Conservation (phyloP, 768 basidiomycete genomes). For the Mycena albidolilacea region DNA sequence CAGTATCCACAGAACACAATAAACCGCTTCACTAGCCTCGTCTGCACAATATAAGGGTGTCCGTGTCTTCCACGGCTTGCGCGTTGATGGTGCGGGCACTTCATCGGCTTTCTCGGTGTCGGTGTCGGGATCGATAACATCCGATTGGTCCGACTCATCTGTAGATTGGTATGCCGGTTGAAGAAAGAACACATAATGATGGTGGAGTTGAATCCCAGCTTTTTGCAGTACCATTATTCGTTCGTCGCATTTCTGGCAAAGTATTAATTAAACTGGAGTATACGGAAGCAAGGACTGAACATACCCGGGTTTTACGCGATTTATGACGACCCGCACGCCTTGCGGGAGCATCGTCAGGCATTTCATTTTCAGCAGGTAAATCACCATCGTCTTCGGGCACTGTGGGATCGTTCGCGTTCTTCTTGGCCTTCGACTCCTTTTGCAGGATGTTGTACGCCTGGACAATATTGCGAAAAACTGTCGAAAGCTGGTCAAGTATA, state of each 20-base stretch:
- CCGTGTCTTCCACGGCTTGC: too few species aligned
- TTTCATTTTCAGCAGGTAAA: too few species aligned
- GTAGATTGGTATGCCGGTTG: conserved; percentile 18
- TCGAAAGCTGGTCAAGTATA: background rate
- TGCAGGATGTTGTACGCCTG: background rate
- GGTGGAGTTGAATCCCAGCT: background rate
- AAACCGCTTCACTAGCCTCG: too few species aligned
- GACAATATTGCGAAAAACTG: background rate
- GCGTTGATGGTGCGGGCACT: too few species aligned
- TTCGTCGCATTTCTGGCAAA: background rate
- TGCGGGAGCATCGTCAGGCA: too few species aligned
- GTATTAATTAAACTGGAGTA: background rate
- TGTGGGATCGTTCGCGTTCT: background rate
- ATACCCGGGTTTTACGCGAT: background rate
- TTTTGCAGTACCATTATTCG: background rate
- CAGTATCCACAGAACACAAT: too few species aligned
- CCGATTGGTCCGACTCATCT: conserved; percentile 8
- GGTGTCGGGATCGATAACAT: conserved; percentile 2
- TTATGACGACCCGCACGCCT: too few species aligned
- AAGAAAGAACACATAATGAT: background rate
- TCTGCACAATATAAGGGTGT: too few species aligned
- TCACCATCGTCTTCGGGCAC: too few species aligned
- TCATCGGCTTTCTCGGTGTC: too few species aligned
- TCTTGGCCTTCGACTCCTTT: background rate
- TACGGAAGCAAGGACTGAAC: background rate